Base-by-base conservation (phyloP, 805 yeast species). In the Kluyveromyces lactis region DNA sequence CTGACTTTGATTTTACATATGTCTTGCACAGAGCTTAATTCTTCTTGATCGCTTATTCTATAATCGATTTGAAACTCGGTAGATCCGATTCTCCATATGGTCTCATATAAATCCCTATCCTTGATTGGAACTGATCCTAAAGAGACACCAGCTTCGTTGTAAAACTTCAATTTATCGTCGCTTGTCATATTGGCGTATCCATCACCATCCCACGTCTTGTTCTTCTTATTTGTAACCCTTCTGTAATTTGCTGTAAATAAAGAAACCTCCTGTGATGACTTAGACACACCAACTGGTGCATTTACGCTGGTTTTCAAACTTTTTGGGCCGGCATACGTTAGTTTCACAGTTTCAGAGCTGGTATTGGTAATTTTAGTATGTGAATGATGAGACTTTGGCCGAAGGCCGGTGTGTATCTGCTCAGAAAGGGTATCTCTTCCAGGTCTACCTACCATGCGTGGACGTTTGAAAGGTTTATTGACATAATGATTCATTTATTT, bases 151-250 rank as follows among this genome's bases (percentile, higher is more conserved):
- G 43, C 21, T 9, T 51, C 56, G 31, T 49, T 48, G 42, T 62
- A 49, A 46, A 52, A 50, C 15, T 45, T 36, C 18, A 66, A 34
- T 41, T 48, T 39, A 36, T 39, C 42, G 11, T 46, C 45, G 10
- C 38, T 45, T n/a, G 59, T 52, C 2, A 69, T 54, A 0, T 61
- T 49, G 12, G 81, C 63, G 26, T 63, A 60, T 0, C 95, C 97
- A 62, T 92, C 97, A 2, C 95, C 95, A 40, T 86, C 94, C 98
- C 98, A 92, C 0, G 86, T 79, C 56, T 89, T 89, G 58, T 87
- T 78, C 67, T 90, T 86, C 61, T 83, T 86, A 24, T 64, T 68
- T 0, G 90, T 67, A 31, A 69, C 68, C 56, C 86, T 86, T 26
- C 98, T 66, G 72, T 81, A 83, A 47, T 84, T 71, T 4, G 77